A percentile compares a stretch with the other conserved stretches of the same genome.
Evolutionary conservation across 2,329 filamentous ascomycete genomes (phyloP).

Genomic region (Exserohilum turcica): DNA sequence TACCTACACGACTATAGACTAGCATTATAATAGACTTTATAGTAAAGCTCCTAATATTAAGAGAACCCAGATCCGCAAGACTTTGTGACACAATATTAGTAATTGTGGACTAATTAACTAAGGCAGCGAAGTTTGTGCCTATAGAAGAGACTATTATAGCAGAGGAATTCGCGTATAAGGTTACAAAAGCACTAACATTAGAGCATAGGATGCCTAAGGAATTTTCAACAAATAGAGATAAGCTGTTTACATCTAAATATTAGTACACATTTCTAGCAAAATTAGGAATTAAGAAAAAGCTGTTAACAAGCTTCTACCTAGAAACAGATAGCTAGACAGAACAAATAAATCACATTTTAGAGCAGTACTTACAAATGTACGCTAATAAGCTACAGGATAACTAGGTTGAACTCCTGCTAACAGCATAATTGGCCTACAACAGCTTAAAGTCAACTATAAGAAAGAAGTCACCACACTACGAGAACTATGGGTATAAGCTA

Average conservation of each 20-base stretch:
- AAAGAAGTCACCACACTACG: neutral
- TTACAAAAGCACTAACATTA: neutral
- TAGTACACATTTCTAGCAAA: neutral
- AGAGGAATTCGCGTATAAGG: neutral
- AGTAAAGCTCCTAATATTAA: neutral
- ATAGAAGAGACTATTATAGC: neutral
- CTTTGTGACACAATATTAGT: neutral
- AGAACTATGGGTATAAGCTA: neutral
- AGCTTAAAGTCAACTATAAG: neutral
- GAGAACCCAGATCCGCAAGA: neutral
- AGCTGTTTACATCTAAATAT: constrained; percentile 1
- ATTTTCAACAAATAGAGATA: neutral
- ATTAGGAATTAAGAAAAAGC: neutral
- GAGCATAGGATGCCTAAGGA: neutral
- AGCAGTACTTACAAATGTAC: neutral
- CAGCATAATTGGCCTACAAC: neutral
- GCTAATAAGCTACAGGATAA: neutral
- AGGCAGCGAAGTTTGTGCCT: neutral
- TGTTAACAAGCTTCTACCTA: neutral
- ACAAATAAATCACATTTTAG: neutral
- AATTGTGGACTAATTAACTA: neutral
- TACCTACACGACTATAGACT: neutral
- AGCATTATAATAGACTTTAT: neutral
- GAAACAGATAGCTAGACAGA: neutral
- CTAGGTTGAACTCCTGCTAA: neutral